phyloP scores from a whole-genome alignment of 192 early-diverging fungal species.

The Umbelopsis sp. region DNA sequence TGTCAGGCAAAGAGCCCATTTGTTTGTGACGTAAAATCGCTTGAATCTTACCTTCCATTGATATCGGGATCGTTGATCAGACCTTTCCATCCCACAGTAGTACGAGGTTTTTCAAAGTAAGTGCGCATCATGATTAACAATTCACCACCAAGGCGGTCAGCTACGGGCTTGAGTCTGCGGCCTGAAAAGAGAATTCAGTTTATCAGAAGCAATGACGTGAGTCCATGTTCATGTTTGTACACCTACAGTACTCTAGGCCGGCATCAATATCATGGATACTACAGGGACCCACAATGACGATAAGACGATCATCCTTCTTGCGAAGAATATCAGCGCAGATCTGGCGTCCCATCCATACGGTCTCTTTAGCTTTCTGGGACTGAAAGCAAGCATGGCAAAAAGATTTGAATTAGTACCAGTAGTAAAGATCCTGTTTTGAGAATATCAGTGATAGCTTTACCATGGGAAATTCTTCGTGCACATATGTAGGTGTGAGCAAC shows the following conservation, averaged over 20 bases:
- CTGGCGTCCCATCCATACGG: constrained; percentile 53
- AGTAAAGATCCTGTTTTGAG: neutral
- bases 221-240: neutral
- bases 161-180: constrained; percentile 18
- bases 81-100: constrained; percentile 92
- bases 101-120: constrained; percentile 99
- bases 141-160: constrained; percentile 70
- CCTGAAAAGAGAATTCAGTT: constrained; percentile 17
- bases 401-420: neutral
- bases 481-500: constrained; percentile 82
- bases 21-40: neutral
- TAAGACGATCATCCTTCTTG: constrained; percentile 80
- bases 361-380: constrained; percentile 24
- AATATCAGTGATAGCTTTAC: constrained; percentile 38
- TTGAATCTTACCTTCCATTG: constrained; percentile 50
- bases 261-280: constrained; percentile 91
- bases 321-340: constrained; percentile 73
- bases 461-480: constrained; percentile 82
- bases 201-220: neutral
- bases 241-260: constrained; percentile 80
- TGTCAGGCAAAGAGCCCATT: neutral
- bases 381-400: neutral
- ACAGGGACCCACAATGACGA: constrained; percentile 92
- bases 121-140: constrained; percentile 92
- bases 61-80: constrained; percentile 83